Evolutionary conservation across 2,329 filamentous ascomycete species (phyloP), one percentile per base, ranked within the genome.

Genomic region (Penicillium freii): DNA sequence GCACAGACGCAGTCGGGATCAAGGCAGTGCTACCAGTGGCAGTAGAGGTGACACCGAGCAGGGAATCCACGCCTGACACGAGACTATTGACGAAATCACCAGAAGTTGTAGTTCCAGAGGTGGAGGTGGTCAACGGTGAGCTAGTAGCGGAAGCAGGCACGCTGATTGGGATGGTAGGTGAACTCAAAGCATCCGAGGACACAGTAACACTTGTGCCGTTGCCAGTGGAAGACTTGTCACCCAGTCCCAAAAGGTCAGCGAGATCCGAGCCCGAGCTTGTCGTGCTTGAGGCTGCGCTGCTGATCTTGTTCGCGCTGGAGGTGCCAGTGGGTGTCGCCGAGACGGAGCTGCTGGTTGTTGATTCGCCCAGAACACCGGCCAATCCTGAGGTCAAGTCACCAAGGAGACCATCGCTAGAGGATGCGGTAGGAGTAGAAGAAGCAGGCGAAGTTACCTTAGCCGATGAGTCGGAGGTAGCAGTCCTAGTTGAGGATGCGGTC

Each of bases 81-180:
- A 65, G 21, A 27, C 51, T 50, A 6, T 52, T 47, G n/a, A 66
- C 36, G 11, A 60, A 31, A 39, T 54, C 53, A 19, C 48, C 54
- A 13, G 39, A 47, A 19, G 51, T 56, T 11, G 48, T 23, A 27
- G 39, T 21, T 42, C n/a, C 36, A 17, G 39, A 11, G 11, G 58
- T 58, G n/a, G 54, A 7, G 5, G 39, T 48, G 10, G 56, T 15
- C 9, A 47, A 42, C 3, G 23, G 21, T n/a, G 39, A 38, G 27
- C 59, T 58, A 1, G 63, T 65, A 34, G 56, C 31, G 17, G 61
- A 56, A 34, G 57, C 57, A 33, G 69, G 68, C 48, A 71, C 62
- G 49, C 66, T 71, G 33, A 69, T 59, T n/a, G 68, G 56, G 15
- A 71, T 67, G 8, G 63, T 68, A 23, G 68, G 57, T 31, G 60